Percentiles rank a stretch among this genome's conserved stretches.
Conservation (phyloP, 208 protist species). For the Leishmania aethiopica region DNA sequence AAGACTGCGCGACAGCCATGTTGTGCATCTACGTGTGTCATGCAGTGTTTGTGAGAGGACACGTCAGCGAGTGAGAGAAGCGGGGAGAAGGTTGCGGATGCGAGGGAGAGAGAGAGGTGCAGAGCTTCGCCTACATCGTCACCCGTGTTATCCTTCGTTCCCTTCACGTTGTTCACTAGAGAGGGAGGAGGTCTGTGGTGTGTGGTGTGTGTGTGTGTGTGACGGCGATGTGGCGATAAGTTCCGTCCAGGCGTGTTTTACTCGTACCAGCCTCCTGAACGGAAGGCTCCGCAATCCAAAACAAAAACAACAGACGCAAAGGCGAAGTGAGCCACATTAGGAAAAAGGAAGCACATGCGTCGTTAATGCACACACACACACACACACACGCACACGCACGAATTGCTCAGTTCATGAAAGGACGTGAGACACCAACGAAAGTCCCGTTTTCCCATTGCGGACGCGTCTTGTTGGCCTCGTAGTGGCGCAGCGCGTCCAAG, state of each 20-base stretch:
- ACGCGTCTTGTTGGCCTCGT: slow-evolving; percentile 84
- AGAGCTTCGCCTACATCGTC: neutral
- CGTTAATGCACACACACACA: neutral
- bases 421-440: slow-evolving; percentile 71
- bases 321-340: neutral
- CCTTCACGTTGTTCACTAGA: neutral
- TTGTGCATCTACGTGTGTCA: neutral
- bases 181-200: neutral
- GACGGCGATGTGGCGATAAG: neutral
- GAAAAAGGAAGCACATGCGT: neutral
- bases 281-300: neutral
- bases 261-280: neutral
- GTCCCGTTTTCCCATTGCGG: slow-evolving; percentile 80
- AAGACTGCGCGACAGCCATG: neutral
- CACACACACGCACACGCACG: neutral
- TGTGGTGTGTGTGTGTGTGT: neutral
- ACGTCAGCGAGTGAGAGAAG: neutral
- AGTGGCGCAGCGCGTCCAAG: slow-evolving; percentile 66
- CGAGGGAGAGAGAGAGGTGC: neutral
- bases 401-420: slow-evolving; percentile 24
- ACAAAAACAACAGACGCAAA: neutral
- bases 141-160: neutral
- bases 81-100: neutral
- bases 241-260: neutral
- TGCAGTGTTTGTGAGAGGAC: neutral